Evolutionary conservation across 371 early-diverging fungal species (phyloP), one percentile per base, ranked within the genome.

Genomic region (Coemansia sp.): DNA sequence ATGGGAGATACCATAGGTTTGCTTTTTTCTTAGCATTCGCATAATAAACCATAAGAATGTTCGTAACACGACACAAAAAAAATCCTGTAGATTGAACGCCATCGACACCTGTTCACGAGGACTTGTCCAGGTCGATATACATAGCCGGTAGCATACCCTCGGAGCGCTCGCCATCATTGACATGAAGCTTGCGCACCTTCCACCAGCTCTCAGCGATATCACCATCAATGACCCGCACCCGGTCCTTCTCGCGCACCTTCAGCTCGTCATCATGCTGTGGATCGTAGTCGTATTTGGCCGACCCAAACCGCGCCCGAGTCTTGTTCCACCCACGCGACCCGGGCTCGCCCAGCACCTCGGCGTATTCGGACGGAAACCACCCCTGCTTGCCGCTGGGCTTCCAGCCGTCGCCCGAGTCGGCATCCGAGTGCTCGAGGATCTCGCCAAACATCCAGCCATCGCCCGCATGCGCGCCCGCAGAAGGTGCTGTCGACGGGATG

Each of bases 331-430:
- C 71, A 1, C 73, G 49, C 3, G 76, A 59, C 3, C 65, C 68
- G 0, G 59, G 58, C 0, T 36, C 67, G 5, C 76, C 76, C 34
- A 76, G 52, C 0, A 54, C 56, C 51, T 70, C 71, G 0, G 63
- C 74, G n/a, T 74, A 76, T 14, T 72, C 73, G 20, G 53, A 39
- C 1, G 76, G 76, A 55, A 76, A 71, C 76, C 76, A 76, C 6
- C 76, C 76, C 2, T 13, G 4, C 1, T 51, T 52, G 34, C 76
- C 75, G 38, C 74, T 60, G 0, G 57, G 56, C 43, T 52, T 48
- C 76, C 76, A 76, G 2, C 76, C 76, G 20, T 76, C 70, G 11
- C 59, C 64, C 2, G 38, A 1, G 16, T 76, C 74, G 16, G 13
- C 49, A 13, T 26, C 42, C 4, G 64, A 55, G 30, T 62, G 65